Percentiles rank a stretch among this genome's conserved stretches.
phyloP scores from a whole-genome alignment of 2,329 filamentous ascomycete genomes.

The Zarea fungicola region DNA sequence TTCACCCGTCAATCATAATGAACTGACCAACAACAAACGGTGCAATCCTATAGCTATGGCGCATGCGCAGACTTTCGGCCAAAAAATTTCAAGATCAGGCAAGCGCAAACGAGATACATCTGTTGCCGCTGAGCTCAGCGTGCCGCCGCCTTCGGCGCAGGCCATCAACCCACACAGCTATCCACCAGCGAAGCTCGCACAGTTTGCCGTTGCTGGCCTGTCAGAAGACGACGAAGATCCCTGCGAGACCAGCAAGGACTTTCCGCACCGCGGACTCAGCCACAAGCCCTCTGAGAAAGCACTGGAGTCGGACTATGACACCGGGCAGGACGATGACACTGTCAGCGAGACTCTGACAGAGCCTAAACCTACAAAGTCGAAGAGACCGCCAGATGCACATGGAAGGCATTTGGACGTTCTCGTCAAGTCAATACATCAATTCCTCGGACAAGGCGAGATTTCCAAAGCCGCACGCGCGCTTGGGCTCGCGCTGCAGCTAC shows the following conservation, averaged over 20 bases:
- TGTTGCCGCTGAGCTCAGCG: neutral
- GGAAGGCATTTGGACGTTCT: constrained; percentile 58
- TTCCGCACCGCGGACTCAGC: constrained; percentile 44
- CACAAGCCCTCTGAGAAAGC: neutral
- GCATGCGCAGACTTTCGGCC: no score
- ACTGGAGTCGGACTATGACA: constrained; percentile 6
- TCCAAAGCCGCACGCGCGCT: constrained; percentile 68
- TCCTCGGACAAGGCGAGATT: constrained; percentile 66
- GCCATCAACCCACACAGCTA: constrained; percentile 51
- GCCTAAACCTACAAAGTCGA: constrained; percentile 31
- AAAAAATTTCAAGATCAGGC: neutral
- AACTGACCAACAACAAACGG: no score
- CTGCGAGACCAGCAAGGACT: constrained; percentile 36
- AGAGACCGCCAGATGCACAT: constrained; percentile 10
- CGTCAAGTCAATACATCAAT: constrained; percentile 65
- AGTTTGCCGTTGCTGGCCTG: constrained; percentile 51
- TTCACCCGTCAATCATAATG: no score
- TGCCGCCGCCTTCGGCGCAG: neutral
- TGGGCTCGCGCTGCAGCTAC: constrained; percentile 62
- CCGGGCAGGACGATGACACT: constrained; percentile 37
- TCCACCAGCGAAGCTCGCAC: constrained; percentile 43
- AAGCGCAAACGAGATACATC: constrained; percentile 6
- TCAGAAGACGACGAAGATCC: constrained; percentile 39
- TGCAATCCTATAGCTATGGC: no score
- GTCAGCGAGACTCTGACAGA: constrained; percentile 61